Conservation (phyloP, 2,329 filamentous ascomycete genomes). For the Boeremia lycopersici region DNA sequence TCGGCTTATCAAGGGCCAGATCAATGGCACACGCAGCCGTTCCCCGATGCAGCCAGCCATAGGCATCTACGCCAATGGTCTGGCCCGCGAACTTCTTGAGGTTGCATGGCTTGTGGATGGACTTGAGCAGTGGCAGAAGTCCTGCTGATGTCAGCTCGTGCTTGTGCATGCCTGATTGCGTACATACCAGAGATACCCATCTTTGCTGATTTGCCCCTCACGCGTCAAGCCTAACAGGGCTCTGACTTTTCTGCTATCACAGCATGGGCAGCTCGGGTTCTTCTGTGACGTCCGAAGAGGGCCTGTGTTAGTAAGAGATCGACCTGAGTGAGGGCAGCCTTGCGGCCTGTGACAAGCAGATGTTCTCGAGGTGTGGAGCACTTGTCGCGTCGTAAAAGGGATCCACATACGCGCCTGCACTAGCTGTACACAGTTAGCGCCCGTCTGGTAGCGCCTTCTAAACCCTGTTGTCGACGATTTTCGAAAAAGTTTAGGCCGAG, state of each 20-base stretch:
- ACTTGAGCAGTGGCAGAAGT: slow-evolving; percentile 89
- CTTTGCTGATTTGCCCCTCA: slow-evolving; percentile 34
- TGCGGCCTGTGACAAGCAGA: slow-evolving; percentile 13
- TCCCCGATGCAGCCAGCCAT: slow-evolving; percentile 97
- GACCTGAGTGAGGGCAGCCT: slow-evolving; percentile 7
- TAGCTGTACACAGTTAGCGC: slow-evolving; percentile 15
- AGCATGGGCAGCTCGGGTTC: slow-evolving; percentile 19
- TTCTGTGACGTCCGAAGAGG: background rate
- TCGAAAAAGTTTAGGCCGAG: slow-evolving; percentile 33
- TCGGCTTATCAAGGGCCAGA: slow-evolving; percentile 85
- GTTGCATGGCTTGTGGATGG: slow-evolving; percentile 87
- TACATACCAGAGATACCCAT: slow-evolving; percentile 51
- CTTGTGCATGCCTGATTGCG: slow-evolving; percentile 22
- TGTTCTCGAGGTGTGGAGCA: slow-evolving; percentile 25
- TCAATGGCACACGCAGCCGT: slow-evolving; percentile 90
- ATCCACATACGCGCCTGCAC: slow-evolving; percentile 28
- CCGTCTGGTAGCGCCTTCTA: slow-evolving; percentile 21
- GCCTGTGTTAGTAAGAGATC: background rate
- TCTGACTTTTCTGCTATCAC: slow-evolving; percentile 18
- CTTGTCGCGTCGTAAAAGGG: slow-evolving; percentile 24
- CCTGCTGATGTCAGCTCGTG: slow-evolving; percentile 59
- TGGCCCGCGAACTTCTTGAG: slow-evolving; percentile 87
- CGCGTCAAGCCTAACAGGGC: slow-evolving; percentile 32
- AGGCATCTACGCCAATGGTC: slow-evolving; percentile 92
- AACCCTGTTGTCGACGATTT: slow-evolving; percentile 23